Evolutionary conservation across 768 basidiomycete genomes (phyloP).

Genomic region (Dioszegia crocea): DNA sequence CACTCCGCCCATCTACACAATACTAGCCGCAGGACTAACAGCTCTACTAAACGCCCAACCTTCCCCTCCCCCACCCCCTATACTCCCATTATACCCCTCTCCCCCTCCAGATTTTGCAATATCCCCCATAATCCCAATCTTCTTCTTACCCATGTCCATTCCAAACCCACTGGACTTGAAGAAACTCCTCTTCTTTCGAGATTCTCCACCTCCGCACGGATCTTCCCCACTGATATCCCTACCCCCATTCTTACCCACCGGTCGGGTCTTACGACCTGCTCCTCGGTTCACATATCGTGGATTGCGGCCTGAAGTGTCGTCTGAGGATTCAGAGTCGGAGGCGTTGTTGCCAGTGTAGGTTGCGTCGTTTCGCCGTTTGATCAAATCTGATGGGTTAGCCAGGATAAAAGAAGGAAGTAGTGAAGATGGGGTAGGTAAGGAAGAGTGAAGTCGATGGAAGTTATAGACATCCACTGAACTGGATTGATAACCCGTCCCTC

Average conservation of each 20-base stretch:
- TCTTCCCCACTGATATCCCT: slow-evolving; percentile 17
- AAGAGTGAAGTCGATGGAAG: too few relatives aligned
- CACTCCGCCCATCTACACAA: too few relatives aligned
- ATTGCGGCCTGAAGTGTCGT: background rate
- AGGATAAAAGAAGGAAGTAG: too few relatives aligned
- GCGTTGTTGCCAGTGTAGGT: too few relatives aligned
- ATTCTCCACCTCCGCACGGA: background rate
- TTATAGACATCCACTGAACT: too few relatives aligned
- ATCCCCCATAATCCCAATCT: background rate
- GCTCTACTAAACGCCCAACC: slow-evolving; percentile 12
- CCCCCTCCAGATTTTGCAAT: background rate
- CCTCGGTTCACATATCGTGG: background rate
- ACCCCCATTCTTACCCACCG: background rate
- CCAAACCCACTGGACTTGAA: slow-evolving; percentile 11
- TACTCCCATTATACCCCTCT: background rate
- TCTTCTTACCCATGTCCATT: background rate
- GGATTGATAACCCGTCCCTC: too few relatives aligned
- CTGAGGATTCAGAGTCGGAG: background rate
- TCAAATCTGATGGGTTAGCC: background rate
- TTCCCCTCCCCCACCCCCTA: slow-evolving; percentile 9
- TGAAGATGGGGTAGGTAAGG: too few relatives aligned
- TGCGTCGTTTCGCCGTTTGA: slow-evolving; percentile 7
- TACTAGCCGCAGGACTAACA: slow-evolving; percentile 35
- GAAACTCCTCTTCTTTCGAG: slow-evolving; percentile 26
- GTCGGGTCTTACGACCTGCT: background rate